Percentiles rank a stretch among this genome's conserved stretches.
phyloP scores from a whole-genome alignment of 2,329 filamentous ascomycete genomes.

The Talaromyces verruculosus region DNA sequence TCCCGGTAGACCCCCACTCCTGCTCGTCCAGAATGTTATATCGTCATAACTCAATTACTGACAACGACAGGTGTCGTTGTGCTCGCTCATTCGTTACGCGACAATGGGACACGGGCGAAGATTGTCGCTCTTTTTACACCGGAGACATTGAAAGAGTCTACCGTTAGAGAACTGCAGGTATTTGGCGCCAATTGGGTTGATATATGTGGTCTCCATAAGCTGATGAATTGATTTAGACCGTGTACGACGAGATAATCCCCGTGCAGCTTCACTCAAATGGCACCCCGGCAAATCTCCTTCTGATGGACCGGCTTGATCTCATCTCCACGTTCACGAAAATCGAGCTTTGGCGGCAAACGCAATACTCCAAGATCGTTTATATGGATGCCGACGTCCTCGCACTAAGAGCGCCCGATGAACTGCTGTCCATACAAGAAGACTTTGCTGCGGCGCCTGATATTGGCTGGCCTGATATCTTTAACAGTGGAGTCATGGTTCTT shows the following conservation, averaged over 20 bases:
- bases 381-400: conserved; percentile 93
- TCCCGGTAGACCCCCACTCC: conserved; percentile 62
- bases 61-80: conserved; percentile 73
- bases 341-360: conserved; percentile 84
- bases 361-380: conserved; percentile 91
- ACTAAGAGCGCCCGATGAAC: conserved; percentile 85
- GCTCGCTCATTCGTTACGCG: conserved; percentile 88
- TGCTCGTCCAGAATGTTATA: neutral
- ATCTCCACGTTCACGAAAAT: conserved; percentile 96
- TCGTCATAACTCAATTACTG: conserved; percentile 1
- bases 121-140: conserved; percentile 80
- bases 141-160: conserved; percentile 72
- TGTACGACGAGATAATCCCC: conserved; percentile 87
- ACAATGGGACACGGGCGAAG: conserved; percentile 83
- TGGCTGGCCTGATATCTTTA: conserved; percentile 97
- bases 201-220: conserved; percentile 1
- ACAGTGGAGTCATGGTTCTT: conserved; percentile 94
- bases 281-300: conserved; percentile 75
- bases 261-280: conserved; percentile 77
- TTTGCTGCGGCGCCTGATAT: conserved; percentile 85
- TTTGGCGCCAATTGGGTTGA: conserved; percentile 9
- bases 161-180: conserved; percentile 76
- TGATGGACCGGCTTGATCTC: conserved; percentile 90
- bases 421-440: conserved; percentile 66
- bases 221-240: conserved; percentile 53